A percentile compares a stretch with the other conserved stretches of the same genome.
phyloP scores from a whole-genome alignment of 2,329 filamentous ascomycete species.

The Verticillium nonalfalfae region DNA sequence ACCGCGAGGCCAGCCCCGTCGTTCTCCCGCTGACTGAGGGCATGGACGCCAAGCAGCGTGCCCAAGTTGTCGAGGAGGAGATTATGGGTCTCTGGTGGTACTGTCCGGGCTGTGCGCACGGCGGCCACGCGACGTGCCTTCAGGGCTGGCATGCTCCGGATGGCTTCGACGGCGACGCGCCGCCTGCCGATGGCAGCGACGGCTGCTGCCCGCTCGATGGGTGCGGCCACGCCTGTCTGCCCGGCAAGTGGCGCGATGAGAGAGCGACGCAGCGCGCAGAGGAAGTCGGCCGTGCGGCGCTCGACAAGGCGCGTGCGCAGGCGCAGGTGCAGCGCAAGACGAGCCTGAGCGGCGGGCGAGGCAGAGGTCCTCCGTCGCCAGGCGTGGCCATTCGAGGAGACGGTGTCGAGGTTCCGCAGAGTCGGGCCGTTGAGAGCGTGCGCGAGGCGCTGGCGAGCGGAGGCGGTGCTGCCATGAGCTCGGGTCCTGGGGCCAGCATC shows the following conservation, averaged over 20 bases:
- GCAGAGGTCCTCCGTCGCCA: background rate
- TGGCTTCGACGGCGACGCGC: conserved; percentile 13
- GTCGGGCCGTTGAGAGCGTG: conserved; percentile 53
- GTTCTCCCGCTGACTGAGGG: conserved; percentile 16
- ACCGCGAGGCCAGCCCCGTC: conserved; percentile 38
- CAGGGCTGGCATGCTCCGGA: conserved; percentile 49
- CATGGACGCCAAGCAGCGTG: background rate
- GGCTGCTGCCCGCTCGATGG: conserved; percentile 61
- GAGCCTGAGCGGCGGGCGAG: conserved; percentile 12
- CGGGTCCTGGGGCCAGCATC: conserved; percentile 17
- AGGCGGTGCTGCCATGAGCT: conserved; percentile 12
- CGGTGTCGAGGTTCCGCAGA: conserved; percentile 48
- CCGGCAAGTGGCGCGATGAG: conserved; percentile 48
- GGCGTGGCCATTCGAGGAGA: conserved; percentile 36
- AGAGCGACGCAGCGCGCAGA: conserved; percentile 36
- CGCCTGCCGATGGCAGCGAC: conserved; percentile 28
- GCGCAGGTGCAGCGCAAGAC: conserved; percentile 13
- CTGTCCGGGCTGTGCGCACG: conserved; percentile 56
- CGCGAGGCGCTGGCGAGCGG: conserved; percentile 41
- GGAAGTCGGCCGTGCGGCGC: conserved; percentile 42
- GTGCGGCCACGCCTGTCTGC: conserved; percentile 57
- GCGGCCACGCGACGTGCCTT: conserved; percentile 55
- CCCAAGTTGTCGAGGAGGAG: conserved; percentile 2
- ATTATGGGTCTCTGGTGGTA: conserved; percentile 52
- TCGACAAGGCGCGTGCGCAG: conserved; percentile 29